Evolutionary conservation across 257 asterid genomes (phyloP).

Genomic region (Solanum bukasovii): DNA sequence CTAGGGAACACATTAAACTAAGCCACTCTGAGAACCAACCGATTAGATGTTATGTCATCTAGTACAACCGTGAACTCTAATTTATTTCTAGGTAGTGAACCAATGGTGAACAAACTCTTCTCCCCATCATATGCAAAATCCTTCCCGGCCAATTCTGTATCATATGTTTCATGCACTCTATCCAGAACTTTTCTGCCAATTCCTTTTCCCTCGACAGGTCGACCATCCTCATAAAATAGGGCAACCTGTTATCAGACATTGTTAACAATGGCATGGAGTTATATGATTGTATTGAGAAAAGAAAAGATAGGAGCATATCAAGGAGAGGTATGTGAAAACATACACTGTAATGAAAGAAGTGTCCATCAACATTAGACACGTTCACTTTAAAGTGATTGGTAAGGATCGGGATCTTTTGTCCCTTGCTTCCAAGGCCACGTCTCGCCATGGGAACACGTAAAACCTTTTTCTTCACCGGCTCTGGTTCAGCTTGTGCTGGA

Average conservation of each 20-base stretch:
- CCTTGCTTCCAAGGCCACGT: constrained; percentile 64
- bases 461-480: constrained; percentile 39
- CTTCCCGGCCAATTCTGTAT: constrained; percentile 63
- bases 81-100: constrained; percentile 74
- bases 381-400: constrained; percentile 87
- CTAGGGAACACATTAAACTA: neutral
- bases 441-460: constrained; percentile 70
- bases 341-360: constrained; percentile 90
- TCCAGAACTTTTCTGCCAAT: constrained; percentile 84
- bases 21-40: constrained; percentile 24
- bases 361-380: constrained; percentile 52
- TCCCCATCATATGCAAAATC: constrained; percentile 90
- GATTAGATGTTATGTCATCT: constrained; percentile 59
- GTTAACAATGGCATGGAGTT: neutral
- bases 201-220: constrained; percentile 90
- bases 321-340: constrained; percentile 4
- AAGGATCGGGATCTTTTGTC: constrained; percentile 55
- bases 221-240: constrained; percentile 79
- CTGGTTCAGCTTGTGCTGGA: constrained; percentile 39
- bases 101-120: constrained; percentile 80
- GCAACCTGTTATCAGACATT: constrained; percentile 50
- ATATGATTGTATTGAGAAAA: neutral
- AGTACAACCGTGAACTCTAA: constrained; percentile 84
- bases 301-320: neutral
- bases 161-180: constrained; percentile 67